phyloP scores from a whole-genome alignment of 2,329 filamentous ascomycete species.

The Aspergillus hortae region DNA sequence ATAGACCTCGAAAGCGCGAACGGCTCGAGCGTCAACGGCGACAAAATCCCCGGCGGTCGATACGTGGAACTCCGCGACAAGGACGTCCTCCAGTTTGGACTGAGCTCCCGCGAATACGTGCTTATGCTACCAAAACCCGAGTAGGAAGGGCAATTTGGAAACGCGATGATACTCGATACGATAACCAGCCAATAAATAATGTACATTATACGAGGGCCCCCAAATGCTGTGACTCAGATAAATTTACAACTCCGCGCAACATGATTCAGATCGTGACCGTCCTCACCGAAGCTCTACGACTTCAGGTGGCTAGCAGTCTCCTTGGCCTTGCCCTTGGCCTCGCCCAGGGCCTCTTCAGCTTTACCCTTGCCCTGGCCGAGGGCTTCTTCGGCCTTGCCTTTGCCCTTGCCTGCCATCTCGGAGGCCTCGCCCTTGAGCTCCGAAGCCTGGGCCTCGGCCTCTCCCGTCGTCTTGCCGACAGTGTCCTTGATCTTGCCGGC shows the following conservation, averaged over 20 bases:
- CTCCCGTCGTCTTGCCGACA: slow-evolving; percentile 39
- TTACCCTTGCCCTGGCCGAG: slow-evolving; percentile 15
- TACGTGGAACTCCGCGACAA: slow-evolving; percentile 85
- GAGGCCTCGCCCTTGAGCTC: slow-evolving; percentile 25
- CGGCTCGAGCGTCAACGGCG: slow-evolving; percentile 78
- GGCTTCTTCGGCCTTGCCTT: slow-evolving; percentile 11
- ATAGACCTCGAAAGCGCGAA: slow-evolving; percentile 94
- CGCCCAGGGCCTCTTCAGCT: slow-evolving; percentile 12
- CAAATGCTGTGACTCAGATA: not conserved
- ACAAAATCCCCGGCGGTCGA: slow-evolving; percentile 67
- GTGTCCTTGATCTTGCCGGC: slow-evolving; percentile 44
- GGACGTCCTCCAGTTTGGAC: slow-evolving; percentile 84
- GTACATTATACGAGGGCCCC: slow-evolving; percentile 6
- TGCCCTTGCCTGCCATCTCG: slow-evolving; percentile 8
- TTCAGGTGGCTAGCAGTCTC: slow-evolving; percentile 16
- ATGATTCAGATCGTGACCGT: not conserved
- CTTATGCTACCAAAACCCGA: slow-evolving; percentile 66
- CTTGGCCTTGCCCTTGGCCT: slow-evolving; percentile 23
- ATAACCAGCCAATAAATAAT: not conserved
- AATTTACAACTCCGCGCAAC: not conserved
- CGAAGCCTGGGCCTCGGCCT: slow-evolving; percentile 46
- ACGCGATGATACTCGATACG: not conserved
- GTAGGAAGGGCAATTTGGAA: not conserved
- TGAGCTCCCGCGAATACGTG: slow-evolving; percentile 91
- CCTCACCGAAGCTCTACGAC: not conserved